A percentile compares a stretch with the other conserved stretches of the same genome.
These are phyloP conservation scores for Acanthamoeba culbertsoni DNA, from an alignment of 208 protist species.

Conservation along the genomic window DNA sequence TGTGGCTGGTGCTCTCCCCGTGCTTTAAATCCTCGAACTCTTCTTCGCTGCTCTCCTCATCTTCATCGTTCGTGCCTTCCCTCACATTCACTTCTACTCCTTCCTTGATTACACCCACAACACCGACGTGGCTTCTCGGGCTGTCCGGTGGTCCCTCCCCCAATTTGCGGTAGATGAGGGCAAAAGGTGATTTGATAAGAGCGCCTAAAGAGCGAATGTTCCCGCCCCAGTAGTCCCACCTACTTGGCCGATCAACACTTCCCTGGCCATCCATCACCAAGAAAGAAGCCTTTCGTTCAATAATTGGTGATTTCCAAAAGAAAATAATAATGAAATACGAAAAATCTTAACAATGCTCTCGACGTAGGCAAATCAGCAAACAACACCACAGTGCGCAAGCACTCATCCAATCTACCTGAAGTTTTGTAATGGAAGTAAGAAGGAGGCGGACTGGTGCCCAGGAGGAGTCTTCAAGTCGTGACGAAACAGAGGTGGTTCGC, in stretches of 20 bases:
- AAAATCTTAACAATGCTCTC: too few species aligned
- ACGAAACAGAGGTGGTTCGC: not conserved
- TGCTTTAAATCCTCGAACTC: not conserved
- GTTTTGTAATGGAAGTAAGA: conserved; percentile 13
- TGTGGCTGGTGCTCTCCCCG: not conserved
- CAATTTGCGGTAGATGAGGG: not conserved
- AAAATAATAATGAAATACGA: too few species aligned
- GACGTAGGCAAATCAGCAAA: too few species aligned
- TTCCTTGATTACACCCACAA: not conserved
- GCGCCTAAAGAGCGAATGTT: too few species aligned
- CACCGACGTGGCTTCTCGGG: not conserved
- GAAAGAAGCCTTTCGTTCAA: too few species aligned
- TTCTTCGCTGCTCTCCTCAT: not conserved
- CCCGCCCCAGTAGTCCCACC: too few species aligned
- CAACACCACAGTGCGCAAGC: too few species aligned
- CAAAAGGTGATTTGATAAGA: not conserved
- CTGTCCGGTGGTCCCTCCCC: not conserved
- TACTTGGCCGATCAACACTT: too few species aligned
- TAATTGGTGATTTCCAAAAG: too few species aligned
- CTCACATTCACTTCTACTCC: not conserved
- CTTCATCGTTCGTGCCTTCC: not conserved
- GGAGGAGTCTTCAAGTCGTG: not conserved
- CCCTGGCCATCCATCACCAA: too few species aligned
- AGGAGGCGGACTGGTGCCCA: not conserved
- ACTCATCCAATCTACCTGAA: too few species aligned